Evolutionary conservation across 2,329 filamentous ascomycete genomes (phyloP).

Genomic region (Curvularia sp.): DNA sequence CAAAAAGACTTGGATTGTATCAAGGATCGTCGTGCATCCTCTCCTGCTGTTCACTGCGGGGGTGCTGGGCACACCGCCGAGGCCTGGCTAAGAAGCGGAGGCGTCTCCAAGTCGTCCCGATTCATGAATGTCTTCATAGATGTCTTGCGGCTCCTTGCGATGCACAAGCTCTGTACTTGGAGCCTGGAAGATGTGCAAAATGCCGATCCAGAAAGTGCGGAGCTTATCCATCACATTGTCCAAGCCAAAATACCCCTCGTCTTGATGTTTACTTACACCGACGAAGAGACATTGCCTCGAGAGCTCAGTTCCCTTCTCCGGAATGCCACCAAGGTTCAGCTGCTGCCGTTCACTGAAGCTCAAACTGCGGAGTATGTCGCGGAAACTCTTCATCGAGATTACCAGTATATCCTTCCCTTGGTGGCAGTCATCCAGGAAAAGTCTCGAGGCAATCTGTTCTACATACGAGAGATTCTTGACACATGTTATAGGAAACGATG

Average conservation of each 20-base stretch:
- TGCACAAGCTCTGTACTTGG: constrained; percentile 86
- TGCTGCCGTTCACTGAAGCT: constrained; percentile 76
- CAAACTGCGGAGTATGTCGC: constrained; percentile 85
- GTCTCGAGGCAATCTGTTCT: constrained; percentile 87
- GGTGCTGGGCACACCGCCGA: constrained; percentile 48
- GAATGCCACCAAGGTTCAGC: constrained; percentile 67
- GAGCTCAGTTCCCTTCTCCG: constrained; percentile 49
- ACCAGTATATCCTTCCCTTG: constrained; percentile 76
- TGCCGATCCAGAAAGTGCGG: constrained; percentile 85
- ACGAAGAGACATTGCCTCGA: constrained; percentile 50
- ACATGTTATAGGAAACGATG: constrained; percentile 85
- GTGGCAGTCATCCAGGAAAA: constrained; percentile 88
- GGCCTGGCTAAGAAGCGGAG: constrained; percentile 56
- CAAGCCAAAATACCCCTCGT: constrained; percentile 80
- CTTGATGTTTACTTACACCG: constrained; percentile 63
- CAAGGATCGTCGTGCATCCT: constrained; percentile 39
- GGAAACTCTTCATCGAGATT: constrained; percentile 75
- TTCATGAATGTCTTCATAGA: constrained; percentile 90
- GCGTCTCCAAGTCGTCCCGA: constrained; percentile 65
- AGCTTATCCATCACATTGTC: constrained; percentile 82
- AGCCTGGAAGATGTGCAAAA: constrained; percentile 90
- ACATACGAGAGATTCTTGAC: constrained; percentile 88
- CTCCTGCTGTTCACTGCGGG: constrained; percentile 49
- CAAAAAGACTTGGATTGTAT: constrained; percentile 31
- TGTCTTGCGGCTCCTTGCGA: constrained; percentile 79